Conservation (phyloP, 2,329 filamentous ascomycete species). For the Monosporascus sp. region DNA sequence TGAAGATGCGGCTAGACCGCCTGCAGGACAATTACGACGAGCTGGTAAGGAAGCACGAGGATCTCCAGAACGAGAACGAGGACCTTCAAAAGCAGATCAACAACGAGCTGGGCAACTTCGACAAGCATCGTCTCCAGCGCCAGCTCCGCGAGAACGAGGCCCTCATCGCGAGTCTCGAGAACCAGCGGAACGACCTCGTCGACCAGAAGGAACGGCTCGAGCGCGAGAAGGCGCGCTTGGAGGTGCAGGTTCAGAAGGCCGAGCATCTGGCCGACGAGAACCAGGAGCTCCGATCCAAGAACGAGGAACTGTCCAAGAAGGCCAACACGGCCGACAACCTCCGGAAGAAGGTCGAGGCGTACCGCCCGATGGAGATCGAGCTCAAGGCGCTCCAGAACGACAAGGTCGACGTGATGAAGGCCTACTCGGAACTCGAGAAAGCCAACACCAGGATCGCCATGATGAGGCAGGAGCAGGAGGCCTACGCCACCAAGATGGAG, state of each 20-base stretch:
- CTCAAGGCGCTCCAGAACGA: conserved; percentile 51
- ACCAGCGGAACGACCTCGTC: conserved; percentile 52
- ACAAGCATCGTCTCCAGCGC: conserved; percentile 47
- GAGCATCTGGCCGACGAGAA: conserved; percentile 54
- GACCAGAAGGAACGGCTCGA: conserved; percentile 37
- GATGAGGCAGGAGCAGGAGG: conserved; percentile 28
- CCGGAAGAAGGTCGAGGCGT: conserved; percentile 56
- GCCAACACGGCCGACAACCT: conserved; percentile 59
- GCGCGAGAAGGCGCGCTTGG: conserved; percentile 28
- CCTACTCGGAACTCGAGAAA: conserved; percentile 27
- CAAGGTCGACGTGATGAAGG: conserved; percentile 46
- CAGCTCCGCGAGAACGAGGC: conserved; percentile 63
- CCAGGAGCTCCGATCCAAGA: conserved; percentile 53
- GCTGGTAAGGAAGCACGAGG: conserved; percentile 44
- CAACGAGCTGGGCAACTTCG: conserved; percentile 45
- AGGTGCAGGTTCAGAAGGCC: conserved; percentile 44
- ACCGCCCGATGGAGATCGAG: conserved; percentile 51
- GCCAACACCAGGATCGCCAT: conserved; percentile 30
- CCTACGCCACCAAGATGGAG: conserved; percentile 28
- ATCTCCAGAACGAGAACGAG: conserved; percentile 58
- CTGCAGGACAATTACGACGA: conserved; percentile 59
- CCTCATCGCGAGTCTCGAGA: conserved; percentile 66
- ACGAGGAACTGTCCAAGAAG: conserved; percentile 54
- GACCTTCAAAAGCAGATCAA: conserved; percentile 50
- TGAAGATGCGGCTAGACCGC: conserved; percentile 54